These are phyloP conservation scores for Cytospora leucostoma DNA, from an alignment of 2,329 filamentous ascomycete genomes.

Conservation along the genomic window DNA sequence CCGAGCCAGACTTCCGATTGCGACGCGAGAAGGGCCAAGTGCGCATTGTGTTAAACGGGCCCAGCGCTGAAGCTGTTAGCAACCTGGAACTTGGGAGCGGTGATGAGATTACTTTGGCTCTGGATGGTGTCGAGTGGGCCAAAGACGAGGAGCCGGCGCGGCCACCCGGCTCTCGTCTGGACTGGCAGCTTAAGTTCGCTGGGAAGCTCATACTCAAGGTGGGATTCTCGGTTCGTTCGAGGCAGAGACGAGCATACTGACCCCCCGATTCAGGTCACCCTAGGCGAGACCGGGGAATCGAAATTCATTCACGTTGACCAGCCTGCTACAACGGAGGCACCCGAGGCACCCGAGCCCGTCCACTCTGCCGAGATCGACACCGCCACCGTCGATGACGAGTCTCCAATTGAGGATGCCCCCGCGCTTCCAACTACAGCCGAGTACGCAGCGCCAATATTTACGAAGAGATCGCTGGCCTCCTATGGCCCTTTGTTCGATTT, in stretches of 20 bases:
- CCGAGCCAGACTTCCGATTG: constrained; percentile 80
- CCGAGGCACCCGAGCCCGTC: constrained; percentile 14
- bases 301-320: constrained; percentile 57
- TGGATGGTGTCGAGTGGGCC: constrained; percentile 70
- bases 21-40: constrained; percentile 79
- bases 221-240: constrained; percentile 25
- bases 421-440: constrained; percentile 45
- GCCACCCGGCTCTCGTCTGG: constrained; percentile 53
- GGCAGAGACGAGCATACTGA: constrained; percentile 26
- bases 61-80: constrained; percentile 69
- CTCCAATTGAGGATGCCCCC: neutral
- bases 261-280: constrained; percentile 41
- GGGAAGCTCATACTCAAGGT: constrained; percentile 53
- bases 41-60: constrained; percentile 71
- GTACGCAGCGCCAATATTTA: constrained; percentile 78
- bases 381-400: constrained; percentile 28
- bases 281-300: constrained; percentile 49
- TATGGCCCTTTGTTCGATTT: constrained; percentile 67
- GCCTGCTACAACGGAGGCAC: constrained; percentile 32
- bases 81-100: constrained; percentile 72
- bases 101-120: constrained; percentile 69
- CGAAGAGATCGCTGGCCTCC: constrained; percentile 70
- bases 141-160: constrained; percentile 51
- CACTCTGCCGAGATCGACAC: constrained; percentile 21
- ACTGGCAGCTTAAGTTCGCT: constrained; percentile 61